Base-by-base conservation (phyloP, 1,284 basidiomycete species). In the Jaminaea rosea region DNA sequence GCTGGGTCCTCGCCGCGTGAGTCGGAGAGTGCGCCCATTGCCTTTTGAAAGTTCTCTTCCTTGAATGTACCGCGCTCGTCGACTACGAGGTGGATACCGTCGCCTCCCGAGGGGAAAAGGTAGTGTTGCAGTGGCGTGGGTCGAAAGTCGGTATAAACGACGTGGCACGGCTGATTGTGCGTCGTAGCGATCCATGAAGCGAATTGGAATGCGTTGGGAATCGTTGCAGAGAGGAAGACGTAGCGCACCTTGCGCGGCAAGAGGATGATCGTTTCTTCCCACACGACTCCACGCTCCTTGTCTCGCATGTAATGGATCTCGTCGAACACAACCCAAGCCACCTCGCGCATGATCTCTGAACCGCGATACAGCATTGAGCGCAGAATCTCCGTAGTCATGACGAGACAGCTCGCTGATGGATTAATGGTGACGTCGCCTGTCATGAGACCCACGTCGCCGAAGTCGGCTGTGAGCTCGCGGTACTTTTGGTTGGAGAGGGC, bases 261-360 rank as follows among this genome's bases (percentile, higher is more conserved):
- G 0, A 99, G 82, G 63, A 98, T 98, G 74, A 98, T 96, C 0
- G 94, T 97, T 65, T 82, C 81, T 69, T 82, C 80, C 80, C 80
- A 82, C 13, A 82, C 80, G 23, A 82, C 81, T 55, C 81, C 80
- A 50, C 81, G 78, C 65, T 81, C 78, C 61, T 92, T 91, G 79
- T 98, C 94, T 60, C 94, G 86, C 94, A 98, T 98, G 77, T 98
- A 99, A 76, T 99, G 94, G 58, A 99, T 96, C 77, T 99, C 94
- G 75, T 99, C 94, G 73, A 98, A 99, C 55, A 99, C 83, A 58
- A 98, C 93, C 94, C 94, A 99, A 0, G 92, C 93, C 13, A 99
- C 93, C 79, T 99, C 94, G 57, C 94, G 87, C 88, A 98, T 96
- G 67, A 99, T 87, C 77, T 99, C 94, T 15, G 91, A 96, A 37